Conservation (phyloP, 202 grass and related monocot species). For the Elaeis oleifera region DNA sequence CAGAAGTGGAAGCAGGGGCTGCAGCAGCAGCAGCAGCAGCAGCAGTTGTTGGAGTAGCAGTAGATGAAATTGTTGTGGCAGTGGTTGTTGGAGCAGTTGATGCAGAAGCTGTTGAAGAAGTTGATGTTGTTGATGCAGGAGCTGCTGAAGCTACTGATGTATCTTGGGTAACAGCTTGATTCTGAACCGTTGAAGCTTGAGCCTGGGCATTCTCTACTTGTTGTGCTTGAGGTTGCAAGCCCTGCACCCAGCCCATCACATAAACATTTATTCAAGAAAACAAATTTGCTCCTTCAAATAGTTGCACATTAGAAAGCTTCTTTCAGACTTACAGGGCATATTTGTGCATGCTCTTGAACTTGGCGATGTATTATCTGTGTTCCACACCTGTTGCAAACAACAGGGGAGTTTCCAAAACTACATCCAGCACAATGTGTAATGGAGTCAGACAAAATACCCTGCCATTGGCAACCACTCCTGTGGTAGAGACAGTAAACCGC, state of each 20-base stretch:
- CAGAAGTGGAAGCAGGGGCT: slow-evolving; percentile 13
- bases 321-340: slow-evolving; percentile 67
- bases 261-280: slow-evolving; percentile 7
- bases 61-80: slow-evolving; percentile 13
- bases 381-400: slow-evolving; percentile 87
- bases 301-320: slow-evolving; percentile 2
- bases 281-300: slow-evolving; percentile 6
- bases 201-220: slow-evolving; percentile 36
- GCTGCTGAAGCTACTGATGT: slow-evolving; percentile 21
- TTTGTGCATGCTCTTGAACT: slow-evolving; percentile 95
- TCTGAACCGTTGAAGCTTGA: slow-evolving; percentile 28
- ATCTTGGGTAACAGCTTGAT: slow-evolving; percentile 43
- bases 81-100: slow-evolving; percentile 20
- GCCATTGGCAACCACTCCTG: slow-evolving; percentile 94
- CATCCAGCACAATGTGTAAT: slow-evolving; percentile 57
- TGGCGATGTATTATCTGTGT: slow-evolving; percentile 88
- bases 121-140: slow-evolving; percentile 25
- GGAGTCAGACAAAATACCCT: slow-evolving; percentile 71
- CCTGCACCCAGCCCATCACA: slow-evolving; percentile 33
- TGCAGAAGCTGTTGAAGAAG: slow-evolving; percentile 19
- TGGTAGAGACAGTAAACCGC: slow-evolving; percentile 76
- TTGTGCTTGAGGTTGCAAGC: slow-evolving; percentile 60
- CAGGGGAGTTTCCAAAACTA: slow-evolving; percentile 78
- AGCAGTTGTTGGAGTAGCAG: slow-evolving; percentile 22
- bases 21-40: slow-evolving; percentile 1